Base-by-base conservation (phyloP, 106 monocot genomes). In the Alisma plantagoaquatica region DNA sequence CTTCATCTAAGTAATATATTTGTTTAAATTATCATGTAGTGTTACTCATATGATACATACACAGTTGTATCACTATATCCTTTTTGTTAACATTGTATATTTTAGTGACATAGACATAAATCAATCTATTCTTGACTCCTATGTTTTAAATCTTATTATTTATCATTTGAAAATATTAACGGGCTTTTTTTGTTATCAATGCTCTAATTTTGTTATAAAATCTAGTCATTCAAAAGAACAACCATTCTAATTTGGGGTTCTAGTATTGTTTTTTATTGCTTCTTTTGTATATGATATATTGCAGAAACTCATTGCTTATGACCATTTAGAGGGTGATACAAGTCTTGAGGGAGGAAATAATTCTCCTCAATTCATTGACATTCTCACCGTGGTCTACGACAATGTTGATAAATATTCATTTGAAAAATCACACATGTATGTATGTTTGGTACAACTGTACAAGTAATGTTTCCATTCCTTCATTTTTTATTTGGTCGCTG, bases 251-350 rank as follows among this genome's bases (percentile, higher is more conserved):
- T 31, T 23, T 55, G 11, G 10, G 31, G 6, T 2, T 9, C 5
- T 4, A 20, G 2, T 2, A 18, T 24, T 32, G 20, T 55, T 54
- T 33, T 17, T 35, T 55, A 8, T 33, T 12, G 14, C 21, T 19
- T 17, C 46, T 20, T 16, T 9, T 46, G 46, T n/a, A n/a, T n/a
- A n/a, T n/a, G n/a, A 6, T 51, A 23, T 56, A 50, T 54, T 38
- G 24, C 87, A 94, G 94, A 94, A 94, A 88, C 88, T 94, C 73
- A 88, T 94, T 62, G 87, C 94, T 24, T 94, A 94, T 60, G 83
- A 94, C 68, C 94, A 94, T 75, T 71, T 94, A 75, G 94, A 94
- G 75, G 94, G 94, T 52, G 94, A 88, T 71, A 73, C 81, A 70
- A 88, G 94, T 58, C 56, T 94, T 25, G 84, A 84, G 67, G 71